Evolutionary conservation across 805 yeast species (phyloP).

Genomic region (Pichia manshurica): DNA sequence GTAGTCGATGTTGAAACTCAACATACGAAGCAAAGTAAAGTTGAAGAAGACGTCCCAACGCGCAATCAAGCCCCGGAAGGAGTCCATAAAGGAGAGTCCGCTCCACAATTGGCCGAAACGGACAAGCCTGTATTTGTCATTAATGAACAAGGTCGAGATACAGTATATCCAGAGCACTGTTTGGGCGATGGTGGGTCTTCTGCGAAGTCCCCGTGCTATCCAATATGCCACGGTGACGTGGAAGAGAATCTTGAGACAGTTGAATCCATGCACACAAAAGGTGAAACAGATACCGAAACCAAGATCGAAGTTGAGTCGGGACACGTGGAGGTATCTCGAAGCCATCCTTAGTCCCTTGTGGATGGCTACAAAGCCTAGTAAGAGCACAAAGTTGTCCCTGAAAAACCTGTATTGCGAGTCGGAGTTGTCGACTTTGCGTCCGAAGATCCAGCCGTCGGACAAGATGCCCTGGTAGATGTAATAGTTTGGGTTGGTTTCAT

Average conservation of each 20-base stretch:
- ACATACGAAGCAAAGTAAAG: constrained; percentile 76
- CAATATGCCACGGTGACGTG: constrained; percentile 52
- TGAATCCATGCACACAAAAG: constrained; percentile 74
- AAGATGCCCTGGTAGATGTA: constrained; percentile 53
- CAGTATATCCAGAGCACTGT: constrained; percentile 71
- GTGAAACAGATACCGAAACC: constrained; percentile 65
- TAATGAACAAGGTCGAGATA: constrained; percentile 67
- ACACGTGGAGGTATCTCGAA: constrained; percentile 22
- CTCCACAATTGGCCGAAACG: constrained; percentile 41
- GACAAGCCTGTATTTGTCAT: constrained; percentile 57
- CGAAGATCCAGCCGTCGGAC: constrained; percentile 83
- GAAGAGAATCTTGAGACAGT: constrained; percentile 51
- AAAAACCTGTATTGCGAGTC: constrained; percentile 87
- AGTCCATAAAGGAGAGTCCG: constrained; percentile 50
- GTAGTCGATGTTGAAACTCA: constrained; percentile 80
- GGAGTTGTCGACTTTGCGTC: constrained; percentile 86
- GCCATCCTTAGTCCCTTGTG: constrained; percentile 52
- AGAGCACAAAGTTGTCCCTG: constrained; percentile 67
- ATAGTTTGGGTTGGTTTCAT: constrained; percentile 69
- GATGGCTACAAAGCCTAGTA: constrained; percentile 46
- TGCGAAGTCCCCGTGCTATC: constrained; percentile 37
- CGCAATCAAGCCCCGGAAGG: constrained; percentile 67
- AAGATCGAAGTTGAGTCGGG: constrained; percentile 64
- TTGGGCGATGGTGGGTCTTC: constrained; percentile 36
- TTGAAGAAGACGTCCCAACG: constrained; percentile 97